Percentiles rank a stretch among this genome's conserved stretches.
Conservation (phyloP, 1,284 basidiomycete genomes). For the Irpex rosettiformis region DNA sequence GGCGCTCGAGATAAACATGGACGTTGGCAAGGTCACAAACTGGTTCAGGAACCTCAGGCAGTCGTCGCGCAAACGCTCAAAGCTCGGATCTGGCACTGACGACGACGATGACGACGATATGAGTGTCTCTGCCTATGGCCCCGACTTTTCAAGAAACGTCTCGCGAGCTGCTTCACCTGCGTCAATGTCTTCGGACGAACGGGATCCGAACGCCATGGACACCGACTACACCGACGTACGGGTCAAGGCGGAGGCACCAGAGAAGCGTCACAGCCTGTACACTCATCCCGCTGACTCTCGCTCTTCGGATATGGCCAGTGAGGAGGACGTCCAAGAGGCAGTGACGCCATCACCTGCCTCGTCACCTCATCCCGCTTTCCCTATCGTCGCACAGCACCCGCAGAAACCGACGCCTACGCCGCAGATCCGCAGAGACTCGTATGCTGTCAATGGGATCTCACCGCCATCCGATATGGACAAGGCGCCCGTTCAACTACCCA, state of each 20-base stretch:
- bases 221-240: slow-evolving; percentile 11
- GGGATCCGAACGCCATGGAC: slow-evolving; percentile 39
- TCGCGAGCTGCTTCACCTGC: slow-evolving; percentile 25
- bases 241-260: slow-evolving; percentile 11
- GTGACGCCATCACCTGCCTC: slow-evolving; percentile 64
- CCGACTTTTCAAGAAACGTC: slow-evolving; percentile 19
- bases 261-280: slow-evolving; percentile 21
- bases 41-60: slow-evolving; percentile 81
- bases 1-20: slow-evolving; percentile 73
- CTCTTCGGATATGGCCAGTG: slow-evolving; percentile 51
- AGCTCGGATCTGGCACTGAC: slow-evolving; percentile 29
- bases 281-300: slow-evolving; percentile 28
- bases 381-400: not conserved
- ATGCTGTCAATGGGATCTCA: slow-evolving; percentile 25
- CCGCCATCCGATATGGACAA: slow-evolving; percentile 27
- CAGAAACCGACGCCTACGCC: slow-evolving; percentile 18
- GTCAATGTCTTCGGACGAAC: slow-evolving; percentile 37
- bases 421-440: slow-evolving; percentile 19
- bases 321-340: slow-evolving; percentile 62
- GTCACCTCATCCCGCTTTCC: slow-evolving; percentile 40
- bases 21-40: slow-evolving; percentile 79
- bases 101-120: slow-evolving; percentile 32
- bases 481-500: slow-evolving; percentile 22
- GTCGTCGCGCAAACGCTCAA: slow-evolving; percentile 59
- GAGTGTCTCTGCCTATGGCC: slow-evolving; percentile 22